Evolutionary conservation across 2,329 filamentous ascomycete species (phyloP).

Genomic region (Geosmithia flava): DNA sequence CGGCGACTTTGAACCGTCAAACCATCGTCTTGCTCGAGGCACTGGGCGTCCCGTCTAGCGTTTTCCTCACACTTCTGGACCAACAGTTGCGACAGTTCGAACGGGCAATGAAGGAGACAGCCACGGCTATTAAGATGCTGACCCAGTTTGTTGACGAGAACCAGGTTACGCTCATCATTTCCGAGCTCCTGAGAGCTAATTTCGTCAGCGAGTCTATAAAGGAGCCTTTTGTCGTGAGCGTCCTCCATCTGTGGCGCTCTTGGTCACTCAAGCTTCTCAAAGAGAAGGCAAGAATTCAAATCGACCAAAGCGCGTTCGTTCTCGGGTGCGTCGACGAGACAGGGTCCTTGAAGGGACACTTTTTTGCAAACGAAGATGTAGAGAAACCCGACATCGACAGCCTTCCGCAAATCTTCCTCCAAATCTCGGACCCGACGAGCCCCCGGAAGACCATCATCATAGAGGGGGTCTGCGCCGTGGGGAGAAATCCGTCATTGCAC

Average conservation of each 20-base stretch:
- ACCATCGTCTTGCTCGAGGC: slow-evolving; percentile 75
- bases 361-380: slow-evolving; percentile 27
- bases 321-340: slow-evolving; percentile 87
- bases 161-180: slow-evolving; percentile 61
- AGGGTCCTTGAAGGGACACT: slow-evolving; percentile 59
- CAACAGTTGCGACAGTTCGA: slow-evolving; percentile 58
- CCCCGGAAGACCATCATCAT: slow-evolving; percentile 50
- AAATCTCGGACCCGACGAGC: slow-evolving; percentile 48
- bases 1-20: slow-evolving; percentile 78
- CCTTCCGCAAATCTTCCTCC: slow-evolving; percentile 81
- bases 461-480: slow-evolving; percentile 68
- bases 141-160: slow-evolving; percentile 75
- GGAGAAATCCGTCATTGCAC: slow-evolving; percentile 87
- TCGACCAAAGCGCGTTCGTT: slow-evolving; percentile 76
- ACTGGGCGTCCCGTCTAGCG: slow-evolving; percentile 55
- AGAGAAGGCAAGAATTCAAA: slow-evolving; percentile 76
- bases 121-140: slow-evolving; percentile 54
- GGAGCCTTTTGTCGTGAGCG: slow-evolving; percentile 73
- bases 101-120: slow-evolving; percentile 53
- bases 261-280: slow-evolving; percentile 87
- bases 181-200: slow-evolving; percentile 63
- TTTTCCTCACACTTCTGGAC: slow-evolving; percentile 57
- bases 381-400: slow-evolving; percentile 29
- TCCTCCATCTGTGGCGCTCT: slow-evolving; percentile 73
- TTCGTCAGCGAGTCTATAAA: slow-evolving; percentile 51